phyloP scores from a whole-genome alignment of 2,329 filamentous ascomycete genomes.

The Apiospora pterosperma region DNA sequence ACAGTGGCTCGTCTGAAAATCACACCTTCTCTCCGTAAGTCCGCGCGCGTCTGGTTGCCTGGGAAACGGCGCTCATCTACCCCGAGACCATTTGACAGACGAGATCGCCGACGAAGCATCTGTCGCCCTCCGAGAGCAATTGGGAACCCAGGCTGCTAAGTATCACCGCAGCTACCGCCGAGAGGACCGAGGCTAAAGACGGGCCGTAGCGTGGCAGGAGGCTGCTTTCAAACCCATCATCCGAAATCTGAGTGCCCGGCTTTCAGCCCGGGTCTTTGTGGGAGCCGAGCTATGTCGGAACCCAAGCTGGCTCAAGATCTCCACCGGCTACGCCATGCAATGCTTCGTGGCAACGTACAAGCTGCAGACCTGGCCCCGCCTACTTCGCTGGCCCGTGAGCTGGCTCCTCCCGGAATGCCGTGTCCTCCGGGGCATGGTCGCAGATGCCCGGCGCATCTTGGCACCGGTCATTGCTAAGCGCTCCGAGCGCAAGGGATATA shows the following conservation, averaged over 20 bases:
- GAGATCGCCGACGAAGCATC: not conserved
- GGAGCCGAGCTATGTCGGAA: not conserved
- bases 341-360: not conserved
- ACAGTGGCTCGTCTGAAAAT: not conserved
- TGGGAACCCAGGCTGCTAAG: not conserved
- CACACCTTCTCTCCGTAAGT: not conserved
- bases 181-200: too few species aligned
- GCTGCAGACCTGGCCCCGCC: not conserved
- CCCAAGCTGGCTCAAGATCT: not conserved
- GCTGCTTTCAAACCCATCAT: not conserved
- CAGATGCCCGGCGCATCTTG: not conserved
- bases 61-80: too few species aligned
- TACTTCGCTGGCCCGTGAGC: not conserved
- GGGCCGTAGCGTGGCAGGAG: not conserved
- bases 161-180: too few species aligned
- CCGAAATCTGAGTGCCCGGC: not conserved
- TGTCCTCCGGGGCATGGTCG: not conserved
- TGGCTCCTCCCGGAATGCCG: slow-evolving; percentile 5
- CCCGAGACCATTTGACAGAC: not conserved
- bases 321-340: not conserved
- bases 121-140: not conserved
- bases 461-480: not conserved
- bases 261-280: slow-evolving; percentile 3
- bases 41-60: not conserved
- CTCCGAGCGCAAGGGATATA: not conserved